phyloP scores from a whole-genome alignment of 495 filamentous ascomycete genomes.

The Daldinia vernicosa region DNA sequence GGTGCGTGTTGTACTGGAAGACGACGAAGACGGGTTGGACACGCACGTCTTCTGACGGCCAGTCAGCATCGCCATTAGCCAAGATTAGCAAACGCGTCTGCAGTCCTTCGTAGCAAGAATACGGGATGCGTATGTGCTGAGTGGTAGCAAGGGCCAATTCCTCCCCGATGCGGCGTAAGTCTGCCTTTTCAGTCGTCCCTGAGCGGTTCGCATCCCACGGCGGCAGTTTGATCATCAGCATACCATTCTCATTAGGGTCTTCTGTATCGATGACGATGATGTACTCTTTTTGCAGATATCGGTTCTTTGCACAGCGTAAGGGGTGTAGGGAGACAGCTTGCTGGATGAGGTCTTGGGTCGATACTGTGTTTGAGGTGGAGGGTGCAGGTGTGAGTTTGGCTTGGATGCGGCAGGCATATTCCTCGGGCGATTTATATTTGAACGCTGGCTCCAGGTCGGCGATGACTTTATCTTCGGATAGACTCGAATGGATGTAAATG shows the following conservation, averaged over 20 bases:
- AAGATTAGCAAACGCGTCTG: background rate
- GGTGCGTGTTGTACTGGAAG: conserved; percentile 34
- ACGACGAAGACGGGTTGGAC: conserved; percentile 31
- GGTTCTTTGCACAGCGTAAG: background rate
- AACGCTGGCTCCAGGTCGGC: background rate
- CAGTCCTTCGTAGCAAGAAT: background rate
- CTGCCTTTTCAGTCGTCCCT: background rate
- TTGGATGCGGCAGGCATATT: background rate
- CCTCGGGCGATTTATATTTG: background rate
- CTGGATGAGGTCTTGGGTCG: background rate
- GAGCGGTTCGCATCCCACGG: background rate
- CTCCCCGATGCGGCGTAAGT: background rate
- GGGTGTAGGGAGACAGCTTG: background rate
- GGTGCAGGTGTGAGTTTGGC: background rate
- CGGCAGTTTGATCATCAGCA: background rate
- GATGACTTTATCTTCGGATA: background rate
- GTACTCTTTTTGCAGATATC: background rate
- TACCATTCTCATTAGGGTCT: background rate
- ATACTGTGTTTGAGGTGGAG: background rate
- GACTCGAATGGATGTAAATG: background rate
- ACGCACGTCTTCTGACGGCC: conserved; percentile 24
- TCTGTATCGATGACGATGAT: background rate
- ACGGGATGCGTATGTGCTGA: background rate
- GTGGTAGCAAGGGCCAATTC: background rate
- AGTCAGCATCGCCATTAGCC: background rate